Evolutionary conservation across 192 early-diverging fungal species (phyloP).

Genomic region (Coemansia sp.): DNA sequence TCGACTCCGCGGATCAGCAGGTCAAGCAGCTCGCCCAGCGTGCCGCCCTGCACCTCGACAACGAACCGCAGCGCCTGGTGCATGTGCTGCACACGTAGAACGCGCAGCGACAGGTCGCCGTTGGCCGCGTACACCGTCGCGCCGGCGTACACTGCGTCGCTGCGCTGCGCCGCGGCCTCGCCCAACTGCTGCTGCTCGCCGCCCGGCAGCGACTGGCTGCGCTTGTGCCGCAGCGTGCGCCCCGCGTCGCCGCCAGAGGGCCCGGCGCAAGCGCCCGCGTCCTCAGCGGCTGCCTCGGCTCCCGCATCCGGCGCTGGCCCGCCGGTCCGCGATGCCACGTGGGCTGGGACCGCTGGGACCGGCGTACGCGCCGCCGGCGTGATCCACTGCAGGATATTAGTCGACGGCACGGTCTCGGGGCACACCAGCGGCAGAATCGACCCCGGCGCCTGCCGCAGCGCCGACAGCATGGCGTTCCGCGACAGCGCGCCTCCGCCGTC

Average conservation of each 20-base stretch:
- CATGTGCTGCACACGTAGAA: slow-evolving; percentile 42
- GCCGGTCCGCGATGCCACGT: slow-evolving; percentile 9
- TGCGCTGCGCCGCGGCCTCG: slow-evolving; percentile 22
- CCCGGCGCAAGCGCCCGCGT: background rate
- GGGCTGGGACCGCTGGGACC: slow-evolving; percentile 8
- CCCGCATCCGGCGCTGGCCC: background rate
- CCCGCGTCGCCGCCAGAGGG: background rate
- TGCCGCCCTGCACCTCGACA: slow-evolving; percentile 63
- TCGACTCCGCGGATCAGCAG: slow-evolving; percentile 58
- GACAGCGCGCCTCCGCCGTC: slow-evolving; percentile 3
- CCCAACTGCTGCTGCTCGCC: slow-evolving; percentile 30
- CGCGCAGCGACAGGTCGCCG: slow-evolving; percentile 40
- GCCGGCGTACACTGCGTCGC: slow-evolving; percentile 35
- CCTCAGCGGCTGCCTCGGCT: background rate
- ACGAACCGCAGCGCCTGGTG: slow-evolving; percentile 30
- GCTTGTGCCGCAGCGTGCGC: slow-evolving; percentile 37
- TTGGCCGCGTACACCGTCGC: slow-evolving; percentile 39
- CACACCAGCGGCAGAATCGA: slow-evolving; percentile 53
- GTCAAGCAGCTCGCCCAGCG: slow-evolving; percentile 54
- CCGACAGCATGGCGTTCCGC: slow-evolving; percentile 14
- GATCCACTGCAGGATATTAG: slow-evolving; percentile 51
- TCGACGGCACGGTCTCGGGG: slow-evolving; percentile 50
- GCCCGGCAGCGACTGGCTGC: slow-evolving; percentile 29
- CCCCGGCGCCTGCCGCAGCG: slow-evolving; percentile 41
- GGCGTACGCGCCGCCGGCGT: slow-evolving; percentile 37